A percentile compares a stretch with the other conserved stretches of the same genome.
Conservation (phyloP, 2,329 filamentous ascomycete species). For the Diaporthe sp. region DNA sequence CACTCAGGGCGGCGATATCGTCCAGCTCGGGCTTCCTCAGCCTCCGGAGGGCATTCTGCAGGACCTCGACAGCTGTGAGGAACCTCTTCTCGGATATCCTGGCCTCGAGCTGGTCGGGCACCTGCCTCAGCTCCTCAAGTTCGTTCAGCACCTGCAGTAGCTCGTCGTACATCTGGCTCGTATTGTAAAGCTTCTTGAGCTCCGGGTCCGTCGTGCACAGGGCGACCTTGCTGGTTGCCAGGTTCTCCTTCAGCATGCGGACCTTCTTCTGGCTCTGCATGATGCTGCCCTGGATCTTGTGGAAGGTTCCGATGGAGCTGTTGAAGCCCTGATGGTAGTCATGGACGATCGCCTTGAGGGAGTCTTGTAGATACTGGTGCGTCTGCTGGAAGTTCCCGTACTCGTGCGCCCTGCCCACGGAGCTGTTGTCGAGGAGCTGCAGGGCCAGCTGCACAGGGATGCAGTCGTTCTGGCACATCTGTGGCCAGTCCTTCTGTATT, state of each 20-base stretch:
- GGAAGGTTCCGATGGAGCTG: slow-evolving; percentile 97
- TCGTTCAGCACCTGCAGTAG: slow-evolving; percentile 86
- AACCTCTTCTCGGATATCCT: slow-evolving; percentile 97
- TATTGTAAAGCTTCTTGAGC: slow-evolving; percentile 87
- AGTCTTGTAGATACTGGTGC: slow-evolving; percentile 90
- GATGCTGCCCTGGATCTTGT: slow-evolving; percentile 97
- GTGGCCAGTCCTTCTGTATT: slow-evolving; percentile 91
- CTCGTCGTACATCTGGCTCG: slow-evolving; percentile 91
- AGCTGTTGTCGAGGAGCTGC: slow-evolving; percentile 93
- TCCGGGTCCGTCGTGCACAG: slow-evolving; percentile 90
- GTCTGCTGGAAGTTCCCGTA: slow-evolving; percentile 88
- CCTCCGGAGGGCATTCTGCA: slow-evolving; percentile 88
- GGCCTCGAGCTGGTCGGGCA: slow-evolving; percentile 94
- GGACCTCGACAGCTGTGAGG: slow-evolving; percentile 89
- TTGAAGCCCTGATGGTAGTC: slow-evolving; percentile 99
- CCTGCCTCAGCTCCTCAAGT: slow-evolving; percentile 87
- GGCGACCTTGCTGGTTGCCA: slow-evolving; percentile 83
- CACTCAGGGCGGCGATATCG: slow-evolving; percentile 88
- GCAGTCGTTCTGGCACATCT: slow-evolving; percentile 90
- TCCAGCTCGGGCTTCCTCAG: slow-evolving; percentile 91
- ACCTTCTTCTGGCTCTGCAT: slow-evolving; percentile 90
- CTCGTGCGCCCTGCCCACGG: slow-evolving; percentile 90
- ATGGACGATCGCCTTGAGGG: slow-evolving; percentile 94
- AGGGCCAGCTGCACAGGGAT: slow-evolving; percentile 95
- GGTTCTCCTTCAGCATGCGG: slow-evolving; percentile 84